Conservation (phyloP, 495 filamentous ascomycete species). For the Aspergillus sclerotiicarbonarius region DNA sequence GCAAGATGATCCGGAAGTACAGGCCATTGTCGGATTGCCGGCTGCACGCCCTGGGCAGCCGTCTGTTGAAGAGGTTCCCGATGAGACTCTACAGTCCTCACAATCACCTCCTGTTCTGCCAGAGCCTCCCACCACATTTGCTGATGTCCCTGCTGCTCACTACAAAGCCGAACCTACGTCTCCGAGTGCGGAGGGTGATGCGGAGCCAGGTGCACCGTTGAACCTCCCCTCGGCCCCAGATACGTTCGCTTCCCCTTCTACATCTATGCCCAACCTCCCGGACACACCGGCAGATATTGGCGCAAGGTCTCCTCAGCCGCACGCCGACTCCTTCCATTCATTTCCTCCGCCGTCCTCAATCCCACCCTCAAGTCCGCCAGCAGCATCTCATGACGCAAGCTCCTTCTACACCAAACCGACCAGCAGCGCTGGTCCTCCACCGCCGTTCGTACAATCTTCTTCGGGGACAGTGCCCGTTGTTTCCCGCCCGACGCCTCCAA, state of each 20-base stretch:
- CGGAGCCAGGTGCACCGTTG: conserved; percentile 19
- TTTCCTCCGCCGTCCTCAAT: conserved; percentile 43
- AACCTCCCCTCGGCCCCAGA: conserved; percentile 43
- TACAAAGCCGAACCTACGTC: conserved; percentile 22
- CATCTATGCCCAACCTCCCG: conserved; percentile 33
- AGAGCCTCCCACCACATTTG: conserved; percentile 28
- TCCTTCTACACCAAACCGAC: conserved; percentile 30
- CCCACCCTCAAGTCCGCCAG: conserved; percentile 20
- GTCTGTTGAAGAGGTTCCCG: conserved; percentile 54
- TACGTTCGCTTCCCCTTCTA: conserved; percentile 28
- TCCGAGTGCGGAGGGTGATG: conserved; percentile 21
- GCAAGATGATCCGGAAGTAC: conserved; percentile 40
- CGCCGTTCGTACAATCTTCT: conserved; percentile 21
- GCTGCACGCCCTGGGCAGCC: conserved; percentile 47
- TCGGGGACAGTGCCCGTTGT: conserved; percentile 17
- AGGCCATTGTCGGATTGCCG: conserved; percentile 43
- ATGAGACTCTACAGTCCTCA: conserved; percentile 54
- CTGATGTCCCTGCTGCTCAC: conserved; percentile 27
- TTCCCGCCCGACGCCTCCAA: conserved; percentile 18
- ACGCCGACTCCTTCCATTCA: conserved; percentile 41
- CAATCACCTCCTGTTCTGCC: conserved; percentile 41
- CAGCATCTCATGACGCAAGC: conserved; percentile 29
- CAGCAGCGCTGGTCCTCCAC: conserved; percentile 20
- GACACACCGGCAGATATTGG: conserved; percentile 35
- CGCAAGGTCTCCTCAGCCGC: conserved; percentile 13